Percentiles rank a stretch among this genome's conserved stretches.
Evolutionary conservation across 495 filamentous ascomycete genomes (phyloP).

Genomic region (Xylaria intraflava): DNA sequence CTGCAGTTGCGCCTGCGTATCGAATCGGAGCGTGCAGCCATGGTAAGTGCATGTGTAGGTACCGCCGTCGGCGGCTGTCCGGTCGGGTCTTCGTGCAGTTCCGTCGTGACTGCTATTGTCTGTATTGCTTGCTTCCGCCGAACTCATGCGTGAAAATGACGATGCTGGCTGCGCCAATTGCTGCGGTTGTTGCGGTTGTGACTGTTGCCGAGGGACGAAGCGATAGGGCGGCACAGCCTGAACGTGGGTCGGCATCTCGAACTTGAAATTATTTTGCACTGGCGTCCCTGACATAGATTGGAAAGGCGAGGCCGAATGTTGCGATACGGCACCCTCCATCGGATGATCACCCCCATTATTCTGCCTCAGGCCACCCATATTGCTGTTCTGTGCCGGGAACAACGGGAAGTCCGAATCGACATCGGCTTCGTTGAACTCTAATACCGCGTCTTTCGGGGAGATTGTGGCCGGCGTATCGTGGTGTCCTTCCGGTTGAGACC

Average conservation of each 20-base stretch:
- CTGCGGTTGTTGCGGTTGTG: constrained; percentile 32
- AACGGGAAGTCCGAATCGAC: constrained; percentile 63
- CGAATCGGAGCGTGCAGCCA: constrained; percentile 82
- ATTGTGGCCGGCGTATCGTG: constrained; percentile 70
- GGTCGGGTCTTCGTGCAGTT: constrained; percentile 47
- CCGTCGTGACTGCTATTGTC: constrained; percentile 16
- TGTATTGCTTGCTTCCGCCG: constrained; percentile 31
- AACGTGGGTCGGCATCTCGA: constrained; percentile 37
- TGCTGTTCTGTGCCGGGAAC: constrained; percentile 49
- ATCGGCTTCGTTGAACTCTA: constrained; percentile 73
- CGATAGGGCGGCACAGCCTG: constrained; percentile 55
- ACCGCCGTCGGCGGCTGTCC: constrained; percentile 67
- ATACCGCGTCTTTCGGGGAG: constrained; percentile 86
- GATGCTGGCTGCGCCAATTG: constrained; percentile 34
- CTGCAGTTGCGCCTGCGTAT: constrained; percentile 76
- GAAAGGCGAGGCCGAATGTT: constrained; percentile 34
- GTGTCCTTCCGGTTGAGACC: constrained; percentile 20
- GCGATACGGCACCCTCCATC: constrained; percentile 11
- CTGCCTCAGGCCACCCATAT: constrained; percentile 25
- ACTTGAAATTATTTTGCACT: constrained; percentile 31
- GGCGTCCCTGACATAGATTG: constrained; percentile 41
- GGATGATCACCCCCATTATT: constrained; percentile 17
- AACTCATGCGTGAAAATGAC: constrained; percentile 34
- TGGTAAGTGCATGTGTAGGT: constrained; percentile 96
- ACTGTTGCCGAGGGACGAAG: constrained; percentile 38